Evolutionary conservation across 495 filamentous ascomycete genomes (phyloP).

Genomic region (Barbatosphaeria neglecta): DNA sequence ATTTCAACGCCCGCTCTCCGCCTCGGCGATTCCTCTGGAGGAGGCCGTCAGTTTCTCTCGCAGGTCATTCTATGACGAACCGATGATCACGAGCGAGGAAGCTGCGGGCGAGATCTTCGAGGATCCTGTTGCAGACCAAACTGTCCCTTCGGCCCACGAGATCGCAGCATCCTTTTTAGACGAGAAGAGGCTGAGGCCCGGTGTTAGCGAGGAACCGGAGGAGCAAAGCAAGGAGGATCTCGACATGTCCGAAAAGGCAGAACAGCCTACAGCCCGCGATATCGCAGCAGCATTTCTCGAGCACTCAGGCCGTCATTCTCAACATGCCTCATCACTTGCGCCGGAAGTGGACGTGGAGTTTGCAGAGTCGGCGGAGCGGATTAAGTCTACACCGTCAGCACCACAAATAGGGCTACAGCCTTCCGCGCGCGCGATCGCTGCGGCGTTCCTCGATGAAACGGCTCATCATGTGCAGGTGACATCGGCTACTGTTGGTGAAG

Average conservation of each 20-base stretch:
- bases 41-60: slow-evolving; percentile 16
- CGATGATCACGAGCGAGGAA: slow-evolving; percentile 20
- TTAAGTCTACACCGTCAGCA: background rate
- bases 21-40: background rate
- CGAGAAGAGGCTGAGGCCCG: background rate
- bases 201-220: background rate
- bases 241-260: background rate
- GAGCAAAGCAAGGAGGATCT: background rate
- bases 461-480: background rate
- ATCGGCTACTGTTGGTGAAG: background rate
- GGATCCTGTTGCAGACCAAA: background rate
- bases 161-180: slow-evolving; percentile 6
- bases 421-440: slow-evolving; percentile 4
- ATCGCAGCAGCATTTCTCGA: slow-evolving; percentile 7
- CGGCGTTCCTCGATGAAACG: slow-evolving; percentile 1
- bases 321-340: background rate
- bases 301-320: background rate
- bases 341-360: background rate
- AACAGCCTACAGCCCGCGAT: slow-evolving; percentile 6
- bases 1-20: background rate
- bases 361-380: background rate
- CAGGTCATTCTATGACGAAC: slow-evolving; percentile 25
- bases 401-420: background rate
- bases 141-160: slow-evolving; percentile 3
- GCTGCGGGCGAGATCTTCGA: slow-evolving; percentile 5